Base-by-base conservation (phyloP, 2,329 filamentous ascomycete species). In the Phyllosticta ampelicida region DNA sequence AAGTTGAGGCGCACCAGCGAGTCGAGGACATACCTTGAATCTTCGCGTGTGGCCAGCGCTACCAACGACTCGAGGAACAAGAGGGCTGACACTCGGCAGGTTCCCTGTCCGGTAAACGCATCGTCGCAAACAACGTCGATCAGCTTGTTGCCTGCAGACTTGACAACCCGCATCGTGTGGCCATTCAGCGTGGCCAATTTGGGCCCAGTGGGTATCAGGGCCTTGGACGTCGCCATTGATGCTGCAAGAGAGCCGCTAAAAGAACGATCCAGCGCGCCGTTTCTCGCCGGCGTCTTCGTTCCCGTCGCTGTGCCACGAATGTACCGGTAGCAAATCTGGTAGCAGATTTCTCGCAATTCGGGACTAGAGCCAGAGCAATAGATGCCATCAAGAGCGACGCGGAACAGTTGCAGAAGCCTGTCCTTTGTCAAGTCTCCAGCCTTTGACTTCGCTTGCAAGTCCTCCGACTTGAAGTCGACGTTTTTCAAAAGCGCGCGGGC, bases 91-190 rank as follows among this genome's bases (percentile, higher is more conserved):
- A 95, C 85, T 67, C 95, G 88, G 70, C 89, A 95, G 11, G 80
- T 82, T 44, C 87, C 81, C 66, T 92, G 87, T 48, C 90, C 90
- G 60, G 87, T 85, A 70, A 91, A 92, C 19, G 90, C 91, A 74
- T 99, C 94, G 67, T 99, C 94, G 68, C 91, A 96, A 50, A 96
- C 79, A 23, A 90, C 84, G 65, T 92, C 90, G 61, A 97, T 81
- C 48, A 97, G 78, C 57, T 87, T 81, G 65, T 90, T 87, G 48
- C 94, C 91, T 51, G 90, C 85, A 4, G 86, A 83, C 70, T 89
- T 90, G 64, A 95, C 80, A 1, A 87, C 86, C 68, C 88, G 81
- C 48, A 84, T 78, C 53, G 74, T 83, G 61, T 84, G 80, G 52
- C 73, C 72, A 21, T 71, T 73, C 55, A 75, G 67, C 11, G 70